Percentiles rank a stretch among this genome's conserved stretches.
phyloP scores from a whole-genome alignment of 768 basidiomycete species.

The Russula lepida region DNA sequence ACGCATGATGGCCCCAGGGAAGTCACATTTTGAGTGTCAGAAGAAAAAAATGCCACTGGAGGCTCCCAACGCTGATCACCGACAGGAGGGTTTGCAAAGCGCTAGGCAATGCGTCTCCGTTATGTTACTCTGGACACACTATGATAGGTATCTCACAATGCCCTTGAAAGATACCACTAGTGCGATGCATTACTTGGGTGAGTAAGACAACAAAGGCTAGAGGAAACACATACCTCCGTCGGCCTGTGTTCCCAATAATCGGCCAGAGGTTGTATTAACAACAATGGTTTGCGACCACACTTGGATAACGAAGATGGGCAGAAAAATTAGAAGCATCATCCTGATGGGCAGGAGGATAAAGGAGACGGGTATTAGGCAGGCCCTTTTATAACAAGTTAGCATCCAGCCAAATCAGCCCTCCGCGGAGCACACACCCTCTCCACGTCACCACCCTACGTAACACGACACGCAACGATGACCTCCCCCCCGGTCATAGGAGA shows the following conservation, averaged over 20 bases:
- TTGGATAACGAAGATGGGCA: neutral
- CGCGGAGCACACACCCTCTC: too few species aligned
- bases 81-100: constrained; percentile 3
- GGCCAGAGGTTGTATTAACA: constrained; percentile 5
- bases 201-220: neutral
- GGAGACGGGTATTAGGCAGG: too few species aligned
- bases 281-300: neutral
- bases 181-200: neutral
- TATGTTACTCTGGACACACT: neutral
- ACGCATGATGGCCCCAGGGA: constrained; percentile 6
- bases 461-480: too few species aligned
- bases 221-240: neutral
- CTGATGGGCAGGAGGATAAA: neutral
- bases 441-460: too few species aligned
- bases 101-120: neutral
- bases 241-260: neutral
- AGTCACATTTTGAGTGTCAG: neutral
- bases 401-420: too few species aligned
- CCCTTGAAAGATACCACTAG: constrained; percentile 10
- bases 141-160: neutral
- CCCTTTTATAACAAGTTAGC: too few species aligned
- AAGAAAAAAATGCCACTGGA: neutral
- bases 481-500: too few species aligned
- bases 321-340: neutral
- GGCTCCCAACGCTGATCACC: constrained; percentile 3